phyloP scores from a whole-genome alignment of 2,329 filamentous ascomycete species.

The Fusarium nanum region DNA sequence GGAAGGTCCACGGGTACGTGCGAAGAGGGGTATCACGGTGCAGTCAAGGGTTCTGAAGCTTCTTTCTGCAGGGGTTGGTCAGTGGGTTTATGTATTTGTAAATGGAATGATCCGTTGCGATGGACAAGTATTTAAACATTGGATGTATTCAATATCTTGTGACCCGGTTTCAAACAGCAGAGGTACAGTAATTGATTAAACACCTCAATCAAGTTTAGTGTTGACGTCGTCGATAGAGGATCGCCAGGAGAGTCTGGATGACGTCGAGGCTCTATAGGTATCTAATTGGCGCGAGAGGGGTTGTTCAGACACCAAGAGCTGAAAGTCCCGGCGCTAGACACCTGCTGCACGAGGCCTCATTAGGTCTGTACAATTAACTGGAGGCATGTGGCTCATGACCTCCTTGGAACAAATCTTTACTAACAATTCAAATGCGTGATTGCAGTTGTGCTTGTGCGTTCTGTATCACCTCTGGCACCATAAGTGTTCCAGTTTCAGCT shows the following conservation, averaged over 20 bases:
- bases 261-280: conserved; percentile 24
- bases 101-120: neutral
- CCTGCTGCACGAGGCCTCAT: neutral
- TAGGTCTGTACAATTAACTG: neutral
- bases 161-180: neutral
- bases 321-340: conserved; percentile 12
- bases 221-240: conserved; percentile 38
- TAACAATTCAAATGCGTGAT: neutral
- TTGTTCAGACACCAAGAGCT: conserved; percentile 32
- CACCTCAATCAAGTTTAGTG: conserved; percentile 12
- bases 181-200: conserved; percentile 5
- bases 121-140: neutral
- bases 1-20: conserved; percentile 30
- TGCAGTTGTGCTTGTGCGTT: neutral
- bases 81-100: neutral
- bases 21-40: conserved; percentile 33
- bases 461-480: neutral
- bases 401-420: neutral
- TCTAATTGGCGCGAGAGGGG: conserved; percentile 13
- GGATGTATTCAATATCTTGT: neutral
- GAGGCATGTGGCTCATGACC: neutral
- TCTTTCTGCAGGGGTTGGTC: conserved; percentile 13
- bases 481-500: conserved; percentile 26
- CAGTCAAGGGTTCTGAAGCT: conserved; percentile 40
- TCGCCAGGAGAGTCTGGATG: conserved; percentile 36